These are phyloP conservation scores for Flaveria trinervia DNA, from an alignment of 129 eudicot genomes.

Conservation along the genomic window DNA sequence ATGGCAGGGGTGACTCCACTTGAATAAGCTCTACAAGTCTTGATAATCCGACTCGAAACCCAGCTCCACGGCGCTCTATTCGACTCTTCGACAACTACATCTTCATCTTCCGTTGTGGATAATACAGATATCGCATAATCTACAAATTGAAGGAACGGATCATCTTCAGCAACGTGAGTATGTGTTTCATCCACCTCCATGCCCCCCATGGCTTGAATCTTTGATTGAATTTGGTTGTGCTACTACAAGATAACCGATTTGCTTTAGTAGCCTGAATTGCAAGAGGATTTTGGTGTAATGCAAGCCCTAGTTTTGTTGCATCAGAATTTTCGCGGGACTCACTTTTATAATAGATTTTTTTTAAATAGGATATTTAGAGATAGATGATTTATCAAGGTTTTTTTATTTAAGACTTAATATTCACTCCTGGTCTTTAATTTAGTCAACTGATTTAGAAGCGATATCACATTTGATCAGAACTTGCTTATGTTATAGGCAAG, in stretches of 20 bases:
- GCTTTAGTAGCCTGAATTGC: background rate
- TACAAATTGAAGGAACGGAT: slow-evolving; percentile 67
- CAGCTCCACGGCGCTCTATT: slow-evolving; percentile 77
- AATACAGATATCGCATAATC: slow-evolving; percentile 67
- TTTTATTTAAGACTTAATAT: no score
- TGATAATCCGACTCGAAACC: slow-evolving; percentile 76
- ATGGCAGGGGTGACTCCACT: slow-evolving; percentile 97
- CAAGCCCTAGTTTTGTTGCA: slow-evolving; percentile 21
- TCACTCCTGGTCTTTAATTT: no score
- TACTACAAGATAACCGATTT: background rate
- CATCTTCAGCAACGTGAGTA: slow-evolving; percentile 42
- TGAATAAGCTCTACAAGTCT: slow-evolving; percentile 79
- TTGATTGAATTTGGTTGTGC: background rate
- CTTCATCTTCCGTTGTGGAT: slow-evolving; percentile 41
- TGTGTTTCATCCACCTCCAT: slow-evolving; percentile 52
- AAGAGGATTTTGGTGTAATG: background rate
- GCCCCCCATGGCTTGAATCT: slow-evolving; percentile 24
- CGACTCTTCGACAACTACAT: slow-evolving; percentile 33
- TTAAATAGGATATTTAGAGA: no score
- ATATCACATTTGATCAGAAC: no score
- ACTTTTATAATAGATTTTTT: no score
- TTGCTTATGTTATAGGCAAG: no score
- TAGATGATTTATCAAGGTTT: no score
- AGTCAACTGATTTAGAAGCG: no score
- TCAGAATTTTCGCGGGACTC: slow-evolving; percentile 9